Conservation (phyloP, 371 early-diverging fungal genomes). For the Apophysomyces ossiformis region DNA sequence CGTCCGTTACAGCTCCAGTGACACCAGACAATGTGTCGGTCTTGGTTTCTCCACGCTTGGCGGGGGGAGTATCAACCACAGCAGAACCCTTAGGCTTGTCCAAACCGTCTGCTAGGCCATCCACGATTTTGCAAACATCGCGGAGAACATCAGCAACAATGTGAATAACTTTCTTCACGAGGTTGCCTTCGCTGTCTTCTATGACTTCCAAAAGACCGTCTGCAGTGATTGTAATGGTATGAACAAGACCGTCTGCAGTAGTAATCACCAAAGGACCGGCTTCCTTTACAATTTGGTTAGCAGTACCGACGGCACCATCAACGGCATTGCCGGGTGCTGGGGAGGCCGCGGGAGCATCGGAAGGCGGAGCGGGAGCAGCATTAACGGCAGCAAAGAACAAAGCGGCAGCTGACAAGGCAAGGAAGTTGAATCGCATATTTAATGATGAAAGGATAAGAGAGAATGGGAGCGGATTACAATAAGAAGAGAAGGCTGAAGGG, state of each 20-base stretch:
- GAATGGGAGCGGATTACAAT: neutral
- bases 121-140: too few relatives aligned
- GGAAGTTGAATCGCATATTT: slow-evolving; percentile 20
- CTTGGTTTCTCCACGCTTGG: too few relatives aligned
- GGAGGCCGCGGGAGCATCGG: neutral
- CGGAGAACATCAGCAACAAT: too few relatives aligned
- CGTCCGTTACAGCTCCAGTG: too few relatives aligned
- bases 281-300: neutral
- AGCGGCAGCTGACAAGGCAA: slow-evolving; percentile 19
- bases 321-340: neutral
- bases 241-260: neutral
- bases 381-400: slow-evolving; percentile 13
- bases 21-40: too few relatives aligned
- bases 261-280: neutral
- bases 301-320: neutral
- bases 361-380: slow-evolving; percentile 13
- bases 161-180: neutral
- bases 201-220: neutral
- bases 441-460: neutral
- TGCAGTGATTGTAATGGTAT: too few relatives aligned
- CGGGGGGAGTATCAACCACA: too few relatives aligned
- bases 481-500: neutral
- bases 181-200: neutral
- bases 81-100: too few relatives aligned
- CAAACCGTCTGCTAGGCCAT: too few relatives aligned